A percentile compares a stretch with the other conserved stretches of the same genome.
phyloP scores from a whole-genome alignment of 2,329 filamentous ascomycete genomes.

The Cytospora mali region DNA sequence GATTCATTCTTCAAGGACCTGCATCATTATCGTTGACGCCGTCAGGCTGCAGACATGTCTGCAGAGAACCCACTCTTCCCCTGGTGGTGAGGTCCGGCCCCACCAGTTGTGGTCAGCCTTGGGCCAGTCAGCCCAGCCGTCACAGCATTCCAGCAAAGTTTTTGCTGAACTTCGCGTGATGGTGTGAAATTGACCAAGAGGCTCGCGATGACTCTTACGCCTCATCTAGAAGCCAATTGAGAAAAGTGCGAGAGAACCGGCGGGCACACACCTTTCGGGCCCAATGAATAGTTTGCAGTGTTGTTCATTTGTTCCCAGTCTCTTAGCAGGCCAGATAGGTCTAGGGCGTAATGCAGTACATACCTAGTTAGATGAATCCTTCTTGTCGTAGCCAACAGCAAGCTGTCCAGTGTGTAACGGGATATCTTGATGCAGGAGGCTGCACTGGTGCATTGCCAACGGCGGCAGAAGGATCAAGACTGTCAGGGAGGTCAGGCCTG shows the following conservation, averaged over 20 bases:
- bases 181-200: background rate
- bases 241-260: slow-evolving; percentile 13
- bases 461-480: background rate
- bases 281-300: background rate
- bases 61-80: slow-evolving; percentile 17
- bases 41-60: slow-evolving; percentile 10
- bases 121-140: slow-evolving; percentile 15
- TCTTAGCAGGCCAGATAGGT: background rate
- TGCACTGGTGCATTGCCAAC: background rate
- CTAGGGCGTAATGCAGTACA: background rate
- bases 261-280: background rate
- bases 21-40: background rate
- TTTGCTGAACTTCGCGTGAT: background rate
- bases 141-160: slow-evolving; percentile 11
- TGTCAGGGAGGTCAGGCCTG: no score
- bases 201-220: slow-evolving; percentile 2
- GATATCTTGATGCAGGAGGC: background rate
- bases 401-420: background rate
- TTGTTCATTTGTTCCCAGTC: background rate
- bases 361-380: no score
- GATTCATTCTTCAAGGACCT: background rate
- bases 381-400: background rate
- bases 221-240: background rate
- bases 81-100: background rate
- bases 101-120: slow-evolving; percentile 6